These are phyloP conservation scores for Pontederia paniculata DNA, from an alignment of 176 grass and related monocot genomes.

Conservation along the genomic window DNA sequence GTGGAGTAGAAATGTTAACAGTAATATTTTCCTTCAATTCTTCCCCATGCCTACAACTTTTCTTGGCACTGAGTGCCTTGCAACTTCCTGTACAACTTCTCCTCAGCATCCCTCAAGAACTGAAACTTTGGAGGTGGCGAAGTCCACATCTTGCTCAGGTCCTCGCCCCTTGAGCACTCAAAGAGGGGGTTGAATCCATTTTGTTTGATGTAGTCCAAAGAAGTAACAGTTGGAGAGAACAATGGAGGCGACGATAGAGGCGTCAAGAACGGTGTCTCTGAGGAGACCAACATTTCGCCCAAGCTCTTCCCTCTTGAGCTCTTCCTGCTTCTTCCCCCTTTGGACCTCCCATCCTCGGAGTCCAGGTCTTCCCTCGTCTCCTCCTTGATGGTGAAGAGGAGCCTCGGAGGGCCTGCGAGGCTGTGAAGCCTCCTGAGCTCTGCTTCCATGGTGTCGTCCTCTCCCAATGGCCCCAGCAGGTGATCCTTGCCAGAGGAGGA, in stretches of 20 bases:
- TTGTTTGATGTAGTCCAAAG: background rate
- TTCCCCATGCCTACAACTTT: background rate
- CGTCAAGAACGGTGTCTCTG: background rate
- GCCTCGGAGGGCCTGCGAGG: background rate
- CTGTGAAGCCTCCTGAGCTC: background rate
- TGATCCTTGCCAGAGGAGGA: background rate
- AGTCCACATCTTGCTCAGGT: background rate
- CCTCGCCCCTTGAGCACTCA: background rate
- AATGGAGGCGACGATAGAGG: slow-evolving; percentile 4
- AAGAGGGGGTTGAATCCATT: slow-evolving; percentile 9
- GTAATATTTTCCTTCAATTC: background rate
- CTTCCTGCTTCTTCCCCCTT: background rate
- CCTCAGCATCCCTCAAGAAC: slow-evolving; percentile 11
- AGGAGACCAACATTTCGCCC: background rate
- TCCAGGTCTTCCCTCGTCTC: slow-evolving; percentile 6
- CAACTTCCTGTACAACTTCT: slow-evolving; percentile 6
- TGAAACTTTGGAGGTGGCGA: slow-evolving; percentile 10
- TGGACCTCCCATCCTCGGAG: background rate
- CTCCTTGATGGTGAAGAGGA: slow-evolving; percentile 10
- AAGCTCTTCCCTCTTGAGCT: slow-evolving; percentile 1
- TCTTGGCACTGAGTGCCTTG: background rate
- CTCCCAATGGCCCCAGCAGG: background rate
- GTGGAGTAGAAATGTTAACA: background rate
- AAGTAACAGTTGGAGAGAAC: background rate
- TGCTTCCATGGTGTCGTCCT: background rate